phyloP scores from a whole-genome alignment of 805 yeast species.

The Metschnikowia kunwiensis region DNA sequence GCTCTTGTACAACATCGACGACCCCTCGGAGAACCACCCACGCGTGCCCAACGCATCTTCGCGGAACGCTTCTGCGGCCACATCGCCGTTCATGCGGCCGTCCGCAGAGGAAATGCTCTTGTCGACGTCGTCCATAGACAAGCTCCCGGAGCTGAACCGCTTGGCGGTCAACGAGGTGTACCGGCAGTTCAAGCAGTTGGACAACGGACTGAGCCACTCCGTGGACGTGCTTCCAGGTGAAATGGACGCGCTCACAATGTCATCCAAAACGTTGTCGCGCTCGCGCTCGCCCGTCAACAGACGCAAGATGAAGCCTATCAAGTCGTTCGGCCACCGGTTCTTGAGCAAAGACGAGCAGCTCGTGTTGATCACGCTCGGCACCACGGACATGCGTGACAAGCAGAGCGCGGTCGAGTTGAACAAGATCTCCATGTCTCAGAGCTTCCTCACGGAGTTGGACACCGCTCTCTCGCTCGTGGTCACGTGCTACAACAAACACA shows the following conservation, averaged over 20 bases:
- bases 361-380: slow-evolving; percentile 79
- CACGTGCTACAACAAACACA: slow-evolving; percentile 32
- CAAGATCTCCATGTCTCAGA: slow-evolving; percentile 70
- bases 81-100: slow-evolving; percentile 17
- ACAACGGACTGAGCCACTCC: slow-evolving; percentile 22
- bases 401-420: slow-evolving; percentile 64
- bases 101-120: slow-evolving; percentile 17
- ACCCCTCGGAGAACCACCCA: slow-evolving; percentile 31
- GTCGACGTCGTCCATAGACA: slow-evolving; percentile 35
- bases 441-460: slow-evolving; percentile 79
- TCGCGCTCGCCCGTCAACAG: slow-evolving; percentile 20
- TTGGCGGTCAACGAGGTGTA: slow-evolving; percentile 36
- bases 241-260: slow-evolving; percentile 22
- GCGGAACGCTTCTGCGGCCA: slow-evolving; percentile 12
- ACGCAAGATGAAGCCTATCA: slow-evolving; percentile 50
- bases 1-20: slow-evolving; percentile 35
- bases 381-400: slow-evolving; percentile 68
- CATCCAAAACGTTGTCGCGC: slow-evolving; percentile 9
- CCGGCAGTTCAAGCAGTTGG: slow-evolving; percentile 35
- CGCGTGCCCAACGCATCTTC: slow-evolving; percentile 17
- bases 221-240: slow-evolving; percentile 12
- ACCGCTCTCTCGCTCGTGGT: slow-evolving; percentile 80
- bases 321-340: slow-evolving; percentile 82
- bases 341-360: slow-evolving; percentile 62
- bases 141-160: slow-evolving; percentile 33